Evolutionary conservation across 176 grass and related monocot genomes (phyloP).

Genomic region (Juncus inflexus): DNA sequence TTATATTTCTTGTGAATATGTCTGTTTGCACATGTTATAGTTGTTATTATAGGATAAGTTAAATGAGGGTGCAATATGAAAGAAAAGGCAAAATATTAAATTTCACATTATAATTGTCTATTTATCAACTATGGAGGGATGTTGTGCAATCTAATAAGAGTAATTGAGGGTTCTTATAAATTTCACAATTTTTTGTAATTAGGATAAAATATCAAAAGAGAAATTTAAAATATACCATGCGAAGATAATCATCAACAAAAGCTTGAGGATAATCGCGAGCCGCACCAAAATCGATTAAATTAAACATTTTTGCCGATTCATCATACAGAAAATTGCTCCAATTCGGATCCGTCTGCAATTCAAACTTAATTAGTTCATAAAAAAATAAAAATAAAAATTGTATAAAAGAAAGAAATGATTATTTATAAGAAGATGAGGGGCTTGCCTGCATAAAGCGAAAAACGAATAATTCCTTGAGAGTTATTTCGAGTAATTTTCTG

Average conservation of each 20-base stretch:
- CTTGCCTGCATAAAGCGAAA: conserved; percentile 97
- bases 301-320: conserved; percentile 55
- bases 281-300: conserved; percentile 94
- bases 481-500: conserved; percentile 78
- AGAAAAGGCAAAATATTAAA: too few relatives aligned
- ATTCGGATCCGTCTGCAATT: conserved; percentile 92
- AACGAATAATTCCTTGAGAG: conserved; percentile 89
- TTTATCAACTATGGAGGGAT: too few relatives aligned
- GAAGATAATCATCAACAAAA: conserved; percentile 89
- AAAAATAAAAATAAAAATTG: not conserved
- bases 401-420: not conserved
- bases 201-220: conserved; percentile 7
- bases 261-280: conserved; percentile 65
- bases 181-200: conserved; percentile 14
- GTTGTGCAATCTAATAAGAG: too few relatives aligned
- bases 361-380: conserved; percentile 8
- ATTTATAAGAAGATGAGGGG: conserved; percentile 18
- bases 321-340: conserved; percentile 94
- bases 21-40: too few relatives aligned
- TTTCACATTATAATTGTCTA: too few relatives aligned
- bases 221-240: conserved; percentile 46
- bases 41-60: too few relatives aligned
- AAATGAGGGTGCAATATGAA: too few relatives aligned
- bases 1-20: too few relatives aligned
- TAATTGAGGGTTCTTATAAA: not conserved